Base-by-base conservation (phyloP, 306 rosid genomes). In the Quercus glauca region DNA sequence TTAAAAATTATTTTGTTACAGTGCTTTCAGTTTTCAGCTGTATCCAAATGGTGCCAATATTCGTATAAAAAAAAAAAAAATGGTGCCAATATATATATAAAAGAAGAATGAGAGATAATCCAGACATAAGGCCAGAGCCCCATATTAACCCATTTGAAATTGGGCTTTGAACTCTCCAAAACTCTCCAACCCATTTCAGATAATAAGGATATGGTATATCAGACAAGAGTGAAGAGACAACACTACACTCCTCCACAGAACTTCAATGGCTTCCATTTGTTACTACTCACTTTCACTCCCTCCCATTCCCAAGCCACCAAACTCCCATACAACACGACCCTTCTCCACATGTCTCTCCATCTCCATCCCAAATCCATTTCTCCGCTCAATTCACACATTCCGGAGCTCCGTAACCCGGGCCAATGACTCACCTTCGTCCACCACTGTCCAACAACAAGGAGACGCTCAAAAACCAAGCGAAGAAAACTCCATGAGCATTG, bases 401-500 rank as follows among this genome's bases (percentile, higher is more conserved):
- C 67, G 79, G 71, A 65, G 78, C 71, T 35, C 75, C 75, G 70
- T 78, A 79, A 57, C 15, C 79, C 89, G 86, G 79, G 92, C 94
- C 76, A 43, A 87, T 57, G 75, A 59, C 82, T 86, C 87, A 3
- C 20, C 88, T 9, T 41, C 91, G 9, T 82, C 86, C 18, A 75
- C 86, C 67, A 41, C 83, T 1, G 61, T 84, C 20, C 59, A 60
- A 49, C 53, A 49, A 49, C 4, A 49, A 5, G 90, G 37, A 59
- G 92, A 74, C 72, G 81, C 87, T 79, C 87, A n/a, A 12, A 78
- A 69, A 57, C 73, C 83, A 12, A 79, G 23, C 52, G 88, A 92
- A 64, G 80, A 85, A 12, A 17, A 49, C 15, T 75, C 92, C 25
- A 90, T 90, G 94, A 93, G 93, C 87, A 77, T 95, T 18, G 98